These are phyloP conservation scores for Cystobasidium pallidum DNA, from an alignment of 1,284 basidiomycete species.

Conservation along the genomic window DNA sequence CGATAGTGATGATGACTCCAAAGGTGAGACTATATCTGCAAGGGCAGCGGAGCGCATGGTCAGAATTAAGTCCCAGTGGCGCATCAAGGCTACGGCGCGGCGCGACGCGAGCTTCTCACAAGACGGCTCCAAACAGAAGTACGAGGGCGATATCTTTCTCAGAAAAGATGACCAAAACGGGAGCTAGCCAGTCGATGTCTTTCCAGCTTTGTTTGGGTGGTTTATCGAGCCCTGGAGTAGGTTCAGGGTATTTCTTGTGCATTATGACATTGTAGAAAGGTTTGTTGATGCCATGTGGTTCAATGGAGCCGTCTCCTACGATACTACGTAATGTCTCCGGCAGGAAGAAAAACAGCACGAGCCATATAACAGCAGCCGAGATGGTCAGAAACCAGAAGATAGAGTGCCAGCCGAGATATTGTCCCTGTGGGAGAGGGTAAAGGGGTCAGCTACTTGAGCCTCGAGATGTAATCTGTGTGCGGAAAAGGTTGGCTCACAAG, in stretches of 20 bases:
- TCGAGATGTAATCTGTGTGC: background rate
- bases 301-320: slow-evolving; percentile 53
- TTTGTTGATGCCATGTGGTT: slow-evolving; percentile 21
- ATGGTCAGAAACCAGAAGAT: slow-evolving; percentile 81
- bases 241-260: background rate
- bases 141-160: slow-evolving; percentile 50
- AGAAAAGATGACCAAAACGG: slow-evolving; percentile 49
- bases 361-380: slow-evolving; percentile 62
- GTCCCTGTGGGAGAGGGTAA: no score
- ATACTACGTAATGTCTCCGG: slow-evolving; percentile 66
- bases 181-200: slow-evolving; percentile 48
- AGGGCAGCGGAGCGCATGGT: background rate
- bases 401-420: slow-evolving; percentile 52
- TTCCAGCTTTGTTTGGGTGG: slow-evolving; percentile 47
- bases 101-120: no score
- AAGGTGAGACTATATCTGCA: slow-evolving; percentile 25
- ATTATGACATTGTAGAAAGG: slow-evolving; percentile 23
- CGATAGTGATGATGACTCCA: slow-evolving; percentile 44
- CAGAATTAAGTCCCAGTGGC: background rate
- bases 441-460: no score
- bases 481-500: slow-evolving; percentile 44
- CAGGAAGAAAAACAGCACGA: slow-evolving; percentile 61
- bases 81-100: no score
- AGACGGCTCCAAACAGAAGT: slow-evolving; percentile 22
- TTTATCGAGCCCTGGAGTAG: background rate